Evolutionary conservation across 1,284 basidiomycete species (phyloP).

Genomic region (Puccinia hordei): DNA sequence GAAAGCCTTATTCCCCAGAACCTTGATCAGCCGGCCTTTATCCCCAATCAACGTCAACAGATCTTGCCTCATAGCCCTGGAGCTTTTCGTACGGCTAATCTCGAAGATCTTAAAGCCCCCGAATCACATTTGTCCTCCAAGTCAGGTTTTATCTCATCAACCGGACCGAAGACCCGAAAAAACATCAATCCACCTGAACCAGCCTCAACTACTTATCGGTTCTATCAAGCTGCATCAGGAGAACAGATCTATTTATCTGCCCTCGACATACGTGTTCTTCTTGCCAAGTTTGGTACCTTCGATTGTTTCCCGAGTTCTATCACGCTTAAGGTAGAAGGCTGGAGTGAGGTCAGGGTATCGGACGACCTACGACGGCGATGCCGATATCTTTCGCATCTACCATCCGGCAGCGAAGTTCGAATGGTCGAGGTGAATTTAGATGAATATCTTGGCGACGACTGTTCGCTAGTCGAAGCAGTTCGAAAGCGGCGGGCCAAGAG

Average conservation of each 20-base stretch:
- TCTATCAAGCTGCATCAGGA: constrained; percentile 91
- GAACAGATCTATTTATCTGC: constrained; percentile 91
- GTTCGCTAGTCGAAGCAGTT: constrained; percentile 73
- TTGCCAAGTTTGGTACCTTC: constrained; percentile 81
- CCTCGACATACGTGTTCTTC: constrained; percentile 88
- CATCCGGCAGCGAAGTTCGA: constrained; percentile 86
- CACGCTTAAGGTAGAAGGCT: constrained; percentile 74
- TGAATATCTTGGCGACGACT: constrained; percentile 72
- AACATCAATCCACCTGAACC: constrained; percentile 58
- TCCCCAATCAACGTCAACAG: constrained; percentile 28
- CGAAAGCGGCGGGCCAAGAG: constrained; percentile 38
- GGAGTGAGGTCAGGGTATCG: constrained; percentile 73
- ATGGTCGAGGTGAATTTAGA: constrained; percentile 85
- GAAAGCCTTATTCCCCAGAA: constrained; percentile 35
- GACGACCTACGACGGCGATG: constrained; percentile 89
- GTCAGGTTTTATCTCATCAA: constrained; percentile 56
- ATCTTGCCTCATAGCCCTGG: constrained; percentile 48
- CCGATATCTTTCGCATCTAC: constrained; percentile 91
- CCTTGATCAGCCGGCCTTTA: constrained; percentile 47
- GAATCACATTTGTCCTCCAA: constrained; percentile 53
- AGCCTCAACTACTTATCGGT: constrained; percentile 68
- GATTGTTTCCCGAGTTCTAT: constrained; percentile 80
- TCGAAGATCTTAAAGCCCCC: constrained; percentile 61
- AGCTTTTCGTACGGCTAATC: constrained; percentile 65
- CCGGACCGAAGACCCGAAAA: constrained; percentile 54